Base-by-base conservation (phyloP, 176 grass and related monocot species). In the Olyra latifolia region DNA sequence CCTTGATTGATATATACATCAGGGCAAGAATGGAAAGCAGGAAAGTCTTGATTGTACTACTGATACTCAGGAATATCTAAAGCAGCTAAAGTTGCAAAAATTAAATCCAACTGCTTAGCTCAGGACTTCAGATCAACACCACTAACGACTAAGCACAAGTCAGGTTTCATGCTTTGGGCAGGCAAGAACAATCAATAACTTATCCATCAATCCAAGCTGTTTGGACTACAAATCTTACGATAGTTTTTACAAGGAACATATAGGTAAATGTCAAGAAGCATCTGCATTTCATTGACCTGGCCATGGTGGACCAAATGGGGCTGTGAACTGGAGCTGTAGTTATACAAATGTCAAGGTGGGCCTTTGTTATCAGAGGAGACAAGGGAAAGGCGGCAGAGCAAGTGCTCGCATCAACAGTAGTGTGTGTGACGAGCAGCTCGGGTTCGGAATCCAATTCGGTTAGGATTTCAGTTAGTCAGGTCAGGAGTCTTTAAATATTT, bases 161-260 rank as follows among this genome's bases (percentile, higher is more conserved):
- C 30, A 81, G 42, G 48, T 46, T 81, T 46, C 54, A 41, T 72
- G 20, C 14, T 25, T 2, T 11, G 55, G 54, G 44, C 35, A 79
- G 67, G 44, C 16, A 72, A 72, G 8, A 43, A 24, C 60, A 60
- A 25, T 52, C 28, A 80, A 30, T 0, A 52, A 63, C 10, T 63
- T 60, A 44, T 44, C 17, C 2, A 66, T 60, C 53, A 38, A 47
- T 73, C 53, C 49, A 75, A 62, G 69, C 44, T 74, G 17, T 60
- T 69, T n/a, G n/a, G n/a, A n/a, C 71, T 79, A 47, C 28, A n/a
- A n/a, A n/a, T n/a, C n/a, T 23, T n/a, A 88, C 41, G 65, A 48
- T 40, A 54, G 8, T 27, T 2, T 38, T 66, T 67, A 67, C 6
- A 83, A 48, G 61, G 71, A 48, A 66, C 25, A 69, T 42, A 15